These are phyloP conservation scores for Infundibulicybe gibba DNA, from an alignment of 768 basidiomycete species.

Conservation along the genomic window DNA sequence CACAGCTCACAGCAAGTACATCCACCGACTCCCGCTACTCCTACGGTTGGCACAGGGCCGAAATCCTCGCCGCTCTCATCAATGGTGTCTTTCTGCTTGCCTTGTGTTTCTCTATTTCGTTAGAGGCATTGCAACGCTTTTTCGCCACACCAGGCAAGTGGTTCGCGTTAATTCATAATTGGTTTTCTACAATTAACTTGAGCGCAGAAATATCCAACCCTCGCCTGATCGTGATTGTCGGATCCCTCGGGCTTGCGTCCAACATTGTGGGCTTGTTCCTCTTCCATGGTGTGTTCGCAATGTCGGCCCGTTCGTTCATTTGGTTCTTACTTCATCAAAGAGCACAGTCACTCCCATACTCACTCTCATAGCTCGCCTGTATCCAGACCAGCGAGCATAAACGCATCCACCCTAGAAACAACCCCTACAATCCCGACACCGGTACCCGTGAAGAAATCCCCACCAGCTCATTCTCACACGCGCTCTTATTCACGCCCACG, in stretches of 20 bases:
- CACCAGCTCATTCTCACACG: not conserved
- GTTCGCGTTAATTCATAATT: not conserved
- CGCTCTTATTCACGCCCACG: conserved; percentile 22
- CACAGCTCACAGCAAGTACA: conserved; percentile 60
- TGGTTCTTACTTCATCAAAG: conserved; percentile 26
- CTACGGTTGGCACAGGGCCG: conserved; percentile 99
- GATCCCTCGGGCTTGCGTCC: conserved; percentile 82
- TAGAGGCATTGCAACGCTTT: conserved; percentile 91
- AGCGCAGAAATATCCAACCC: conserved; percentile 83
- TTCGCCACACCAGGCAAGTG: conserved; percentile 74
- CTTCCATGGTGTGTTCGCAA: conserved; percentile 74
- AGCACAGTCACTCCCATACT: conserved; percentile 65
- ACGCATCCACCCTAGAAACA: conserved; percentile 9
- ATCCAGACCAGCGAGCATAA: conserved; percentile 37
- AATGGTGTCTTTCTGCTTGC: conserved; percentile 98
- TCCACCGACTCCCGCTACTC: conserved; percentile 76
- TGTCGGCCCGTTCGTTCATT: not conserved
- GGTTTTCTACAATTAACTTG: conserved; percentile 5
- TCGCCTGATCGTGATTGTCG: conserved; percentile 85
- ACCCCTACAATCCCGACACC: no score
- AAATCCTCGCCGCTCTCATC: conserved; percentile 90
- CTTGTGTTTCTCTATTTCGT: conserved; percentile 90
- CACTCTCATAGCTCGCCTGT: conserved; percentile 37
- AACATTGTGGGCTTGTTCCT: conserved; percentile 92
- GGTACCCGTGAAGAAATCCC: no score